phyloP scores from a whole-genome alignment of 164 flowering plant species.

The Aristolochia fimbriata region DNA sequence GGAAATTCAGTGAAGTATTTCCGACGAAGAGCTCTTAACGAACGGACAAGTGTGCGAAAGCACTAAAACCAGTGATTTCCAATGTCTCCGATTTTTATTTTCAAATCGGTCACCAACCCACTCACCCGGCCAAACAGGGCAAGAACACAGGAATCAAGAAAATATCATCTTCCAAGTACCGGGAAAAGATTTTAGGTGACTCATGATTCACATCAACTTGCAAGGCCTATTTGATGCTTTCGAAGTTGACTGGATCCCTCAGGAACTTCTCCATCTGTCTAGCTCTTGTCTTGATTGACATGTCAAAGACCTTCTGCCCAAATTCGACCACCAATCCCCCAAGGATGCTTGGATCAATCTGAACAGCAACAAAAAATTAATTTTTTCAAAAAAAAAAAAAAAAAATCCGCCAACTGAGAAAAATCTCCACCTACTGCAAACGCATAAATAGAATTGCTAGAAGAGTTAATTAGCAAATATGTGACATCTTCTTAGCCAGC shows the following conservation, averaged over 20 bases:
- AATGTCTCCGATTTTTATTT: no score
- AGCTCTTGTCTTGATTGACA: constrained; percentile 14
- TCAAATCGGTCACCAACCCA: no score
- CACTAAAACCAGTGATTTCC: no score
- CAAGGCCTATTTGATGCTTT: constrained; percentile 3
- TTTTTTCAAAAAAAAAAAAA: neutral
- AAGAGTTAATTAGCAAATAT: no score
- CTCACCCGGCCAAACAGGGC: neutral
- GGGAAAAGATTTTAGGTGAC: neutral
- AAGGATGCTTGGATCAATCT: constrained; percentile 13
- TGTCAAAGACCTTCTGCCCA: constrained; percentile 13
- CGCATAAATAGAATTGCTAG: no score
- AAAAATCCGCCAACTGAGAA: neutral
- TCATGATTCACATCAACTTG: neutral
- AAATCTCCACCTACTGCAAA: neutral
- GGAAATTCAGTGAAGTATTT: no score
- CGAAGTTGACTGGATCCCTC: constrained; percentile 12
- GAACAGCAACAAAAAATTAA: neutral
- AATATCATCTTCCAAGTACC: neutral
- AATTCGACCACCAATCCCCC: constrained; percentile 17
- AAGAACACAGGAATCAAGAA: neutral
- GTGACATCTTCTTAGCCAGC: no score
- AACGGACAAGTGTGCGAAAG: no score
- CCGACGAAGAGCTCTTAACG: no score
- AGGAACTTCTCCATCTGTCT: constrained; percentile 17